Evolutionary conservation across 371 early-diverging fungal species (phyloP).

Genomic region (Mortierella sp.): DNA sequence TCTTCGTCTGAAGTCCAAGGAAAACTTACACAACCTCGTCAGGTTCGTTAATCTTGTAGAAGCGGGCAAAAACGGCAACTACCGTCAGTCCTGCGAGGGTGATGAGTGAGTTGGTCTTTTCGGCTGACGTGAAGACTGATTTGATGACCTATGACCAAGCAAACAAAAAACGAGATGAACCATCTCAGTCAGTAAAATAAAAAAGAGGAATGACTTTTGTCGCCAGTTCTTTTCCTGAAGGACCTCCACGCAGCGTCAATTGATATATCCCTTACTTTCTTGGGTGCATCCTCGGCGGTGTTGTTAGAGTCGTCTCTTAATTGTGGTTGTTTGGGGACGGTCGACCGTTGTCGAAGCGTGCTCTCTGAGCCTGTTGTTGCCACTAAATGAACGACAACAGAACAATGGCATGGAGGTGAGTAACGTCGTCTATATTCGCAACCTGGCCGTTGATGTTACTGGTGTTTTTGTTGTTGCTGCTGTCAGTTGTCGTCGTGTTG

Average conservation of each 20-base stretch:
- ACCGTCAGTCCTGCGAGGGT: constrained; percentile 47
- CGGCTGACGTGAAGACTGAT: constrained; percentile 43
- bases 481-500: neutral
- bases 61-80: constrained; percentile 67
- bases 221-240: neutral
- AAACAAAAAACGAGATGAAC: neutral
- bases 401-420: neutral
- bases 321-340: neutral
- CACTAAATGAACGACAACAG: constrained; percentile 18
- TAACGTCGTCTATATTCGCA: neutral
- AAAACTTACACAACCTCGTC: constrained; percentile 77
- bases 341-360: constrained; percentile 40
- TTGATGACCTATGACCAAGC: constrained; percentile 22
- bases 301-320: neutral
- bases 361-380: constrained; percentile 33
- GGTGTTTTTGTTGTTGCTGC: neutral
- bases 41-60: constrained; percentile 75
- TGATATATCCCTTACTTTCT: constrained; percentile 22
- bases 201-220: neutral
- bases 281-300: constrained; percentile 16
- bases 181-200: neutral
- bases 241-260: too few relatives aligned
- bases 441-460: neutral
- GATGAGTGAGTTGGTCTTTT: constrained; percentile 30
- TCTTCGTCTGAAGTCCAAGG: too few relatives aligned